These are phyloP conservation scores for Syzygium oleosum DNA, from an alignment of 345 rosid species.

Conservation along the genomic window DNA sequence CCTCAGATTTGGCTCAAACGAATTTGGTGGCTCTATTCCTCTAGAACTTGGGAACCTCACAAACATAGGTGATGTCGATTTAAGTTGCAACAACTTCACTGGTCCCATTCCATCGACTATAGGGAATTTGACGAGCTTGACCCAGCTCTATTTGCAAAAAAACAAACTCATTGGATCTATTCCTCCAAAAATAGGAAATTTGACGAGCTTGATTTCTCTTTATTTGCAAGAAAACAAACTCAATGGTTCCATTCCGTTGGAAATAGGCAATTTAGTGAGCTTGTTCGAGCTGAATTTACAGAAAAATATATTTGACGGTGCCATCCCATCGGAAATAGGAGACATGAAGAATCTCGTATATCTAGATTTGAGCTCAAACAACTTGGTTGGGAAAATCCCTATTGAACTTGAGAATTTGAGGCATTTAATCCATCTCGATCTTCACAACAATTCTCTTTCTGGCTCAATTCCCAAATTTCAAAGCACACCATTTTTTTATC, in stretches of 20 bases:
- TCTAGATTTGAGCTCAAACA: neutral
- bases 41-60: neutral
- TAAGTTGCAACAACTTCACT: neutral
- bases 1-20: neutral
- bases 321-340: neutral
- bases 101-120: neutral
- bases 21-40: neutral
- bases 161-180: too few relatives aligned
- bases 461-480: neutral
- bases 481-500: fast-evolving
- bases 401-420: neutral
- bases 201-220: too few relatives aligned
- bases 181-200: too few relatives aligned
- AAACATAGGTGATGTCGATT: neutral
- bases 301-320: neutral
- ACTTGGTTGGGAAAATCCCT: neutral
- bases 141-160: too few relatives aligned
- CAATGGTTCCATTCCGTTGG: neutral
- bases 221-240: too few relatives aligned
- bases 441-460: neutral
- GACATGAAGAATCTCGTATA: fast-evolving
- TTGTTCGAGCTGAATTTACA: neutral
- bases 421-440: neutral
- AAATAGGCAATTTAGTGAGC: too few relatives aligned
- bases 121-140: too few relatives aligned